Percentiles rank a stretch among this genome's conserved stretches.
phyloP scores from a whole-genome alignment of 352 stramenopile species.

The Globisporangium carolinianum region DNA sequence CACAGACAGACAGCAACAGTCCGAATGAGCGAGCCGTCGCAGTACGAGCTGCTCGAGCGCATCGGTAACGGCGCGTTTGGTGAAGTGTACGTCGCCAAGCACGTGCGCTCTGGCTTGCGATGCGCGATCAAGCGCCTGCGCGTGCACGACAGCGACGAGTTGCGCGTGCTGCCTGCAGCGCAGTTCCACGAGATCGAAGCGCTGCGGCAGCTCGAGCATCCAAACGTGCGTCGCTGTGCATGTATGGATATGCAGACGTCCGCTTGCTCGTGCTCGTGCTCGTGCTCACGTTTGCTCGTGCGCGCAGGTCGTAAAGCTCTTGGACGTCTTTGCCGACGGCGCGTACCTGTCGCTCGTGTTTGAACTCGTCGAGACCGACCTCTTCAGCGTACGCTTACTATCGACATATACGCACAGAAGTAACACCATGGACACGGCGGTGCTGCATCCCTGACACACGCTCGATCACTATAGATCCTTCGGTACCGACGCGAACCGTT shows the following conservation, averaged over 20 bases:
- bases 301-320: constrained; percentile 51
- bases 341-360: constrained; percentile 56
- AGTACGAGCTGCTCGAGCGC: constrained; percentile 58
- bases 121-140: constrained; percentile 58
- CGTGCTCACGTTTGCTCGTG: too few species aligned
- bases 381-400: constrained; percentile 28
- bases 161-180: constrained; percentile 38
- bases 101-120: constrained; percentile 31
- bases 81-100: constrained; percentile 50
- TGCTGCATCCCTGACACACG: too few species aligned
- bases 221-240: constrained; percentile 27
- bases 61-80: constrained; percentile 67
- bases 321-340: constrained; percentile 53
- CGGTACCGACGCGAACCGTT: constrained; percentile 31
- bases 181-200: constrained; percentile 76
- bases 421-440: too few species aligned
- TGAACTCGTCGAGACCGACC: constrained; percentile 60
- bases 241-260: neutral
- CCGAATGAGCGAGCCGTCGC: constrained; percentile 4
- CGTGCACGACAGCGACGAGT: constrained; percentile 32
- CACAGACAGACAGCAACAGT: neutral
- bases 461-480: constrained; percentile 21
- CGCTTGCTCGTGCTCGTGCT: too few species aligned
- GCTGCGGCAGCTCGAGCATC: constrained; percentile 63
- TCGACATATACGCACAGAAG: too few species aligned